Evolutionary conservation across 148 eudicot genomes (phyloP).

Genomic region (Vaccinium darrowii): DNA sequence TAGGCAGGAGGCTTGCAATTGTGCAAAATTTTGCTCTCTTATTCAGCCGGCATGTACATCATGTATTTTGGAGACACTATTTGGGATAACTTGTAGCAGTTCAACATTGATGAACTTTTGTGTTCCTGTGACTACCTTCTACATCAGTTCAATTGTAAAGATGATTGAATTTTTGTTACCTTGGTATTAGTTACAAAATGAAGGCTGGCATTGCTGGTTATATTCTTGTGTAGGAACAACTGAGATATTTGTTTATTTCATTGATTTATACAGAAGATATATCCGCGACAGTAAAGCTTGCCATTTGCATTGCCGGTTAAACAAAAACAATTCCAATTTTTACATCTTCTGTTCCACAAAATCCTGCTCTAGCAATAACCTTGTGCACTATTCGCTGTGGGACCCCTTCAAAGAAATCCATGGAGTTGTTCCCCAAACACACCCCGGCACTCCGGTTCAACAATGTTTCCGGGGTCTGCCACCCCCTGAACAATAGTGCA

Average conservation of each 20-base stretch:
- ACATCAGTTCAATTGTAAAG: neutral
- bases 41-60: neutral
- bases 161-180: neutral
- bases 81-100: neutral
- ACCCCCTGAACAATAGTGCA: slow-evolving; percentile 32
- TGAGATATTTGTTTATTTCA: neutral
- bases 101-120: neutral
- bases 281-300: neutral
- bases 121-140: neutral
- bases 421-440: slow-evolving; percentile 38
- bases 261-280: neutral
- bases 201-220: neutral
- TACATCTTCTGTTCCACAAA: neutral
- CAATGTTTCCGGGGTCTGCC: slow-evolving; percentile 18
- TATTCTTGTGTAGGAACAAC: neutral
- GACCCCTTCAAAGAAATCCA: slow-evolving; percentile 16
- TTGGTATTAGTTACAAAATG: neutral
- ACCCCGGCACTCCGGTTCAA: slow-evolving; percentile 39
- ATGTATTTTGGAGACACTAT: neutral
- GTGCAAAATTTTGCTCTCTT: neutral
- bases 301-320: neutral
- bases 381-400: neutral
- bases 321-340: neutral
- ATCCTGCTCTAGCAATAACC: neutral
- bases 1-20: neutral